These are phyloP conservation scores for Zymoseptoria ardabiliae DNA, from an alignment of 2,329 filamentous ascomycete genomes.

Conservation along the genomic window DNA sequence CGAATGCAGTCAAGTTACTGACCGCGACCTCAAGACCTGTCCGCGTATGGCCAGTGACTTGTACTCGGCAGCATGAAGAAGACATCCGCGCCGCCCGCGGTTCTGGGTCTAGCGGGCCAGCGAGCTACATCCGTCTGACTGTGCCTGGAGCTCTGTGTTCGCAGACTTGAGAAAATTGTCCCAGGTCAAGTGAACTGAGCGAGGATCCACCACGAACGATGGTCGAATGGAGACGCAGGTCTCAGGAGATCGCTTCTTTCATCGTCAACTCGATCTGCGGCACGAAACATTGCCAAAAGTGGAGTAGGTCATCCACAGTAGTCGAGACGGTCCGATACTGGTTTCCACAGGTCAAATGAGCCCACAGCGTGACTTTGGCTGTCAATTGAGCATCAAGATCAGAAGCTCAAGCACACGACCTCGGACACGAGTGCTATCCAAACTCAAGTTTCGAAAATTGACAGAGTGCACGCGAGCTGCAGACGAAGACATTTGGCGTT, in stretches of 20 bases:
- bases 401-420: neutral
- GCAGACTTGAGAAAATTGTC: neutral
- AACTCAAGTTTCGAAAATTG: neutral
- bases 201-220: neutral
- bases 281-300: neutral
- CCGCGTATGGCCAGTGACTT: too few species aligned
- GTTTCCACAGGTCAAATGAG: neutral
- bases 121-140: neutral
- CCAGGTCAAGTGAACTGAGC: neutral
- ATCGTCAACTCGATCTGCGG: neutral
- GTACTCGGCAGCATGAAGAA: too few species aligned
- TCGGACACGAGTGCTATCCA: too few species aligned
- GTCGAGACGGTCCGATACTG: neutral
- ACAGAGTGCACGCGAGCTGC: neutral
- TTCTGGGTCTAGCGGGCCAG: too few species aligned
- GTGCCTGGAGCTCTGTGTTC: neutral
- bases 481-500: neutral
- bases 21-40: too few species aligned
- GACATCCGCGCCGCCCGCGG: too few species aligned
- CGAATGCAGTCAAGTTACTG: too few species aligned
- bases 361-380: neutral
- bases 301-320: neutral
- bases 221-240: neutral
- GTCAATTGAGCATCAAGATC: neutral
- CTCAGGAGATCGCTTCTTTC: neutral